Evolutionary conservation across 164 flowering plant genomes (phyloP), one percentile per base, ranked within the genome.

Genomic region (grape (Vitis vinifera)): DNA sequence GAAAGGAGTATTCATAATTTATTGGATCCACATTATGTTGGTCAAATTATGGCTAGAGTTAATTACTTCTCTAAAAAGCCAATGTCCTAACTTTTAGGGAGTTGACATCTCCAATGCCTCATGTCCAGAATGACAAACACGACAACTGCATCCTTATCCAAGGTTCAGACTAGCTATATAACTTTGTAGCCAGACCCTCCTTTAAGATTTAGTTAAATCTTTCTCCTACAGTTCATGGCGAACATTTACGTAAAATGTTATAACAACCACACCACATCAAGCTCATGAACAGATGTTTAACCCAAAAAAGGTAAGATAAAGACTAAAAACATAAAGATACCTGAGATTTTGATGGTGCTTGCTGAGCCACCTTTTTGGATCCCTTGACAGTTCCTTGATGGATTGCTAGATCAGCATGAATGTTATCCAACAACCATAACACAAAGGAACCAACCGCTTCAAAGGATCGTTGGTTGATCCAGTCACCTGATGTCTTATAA

Each of bases 401-500:
- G 50, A 15, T 63, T 10, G 74, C 77, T 44, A 81, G 55, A 71
- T 85, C 88, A 62, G 77, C 67, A 44, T 80, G 70, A 59, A 85
- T 79, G 71, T 71, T 68, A n/a, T 79, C 88, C 49, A 82, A 60
- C 31, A 76, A 73, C 84, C 83, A 82, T 31, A 77, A 17, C 8
- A 80, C 81, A 74, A 85, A 80, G 15, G 80, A 63, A 44, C 68
- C 80, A 67, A 85, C 78, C 1, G 84, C 81, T 13, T 82, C 84
- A 13, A 55, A 3, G 59, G 86, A 73, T 16, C 75, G 69, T 10
- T 77, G 69, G 62, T 51, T 67, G 16, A 85, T 55, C 88, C 88
- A 85, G 30, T 85, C 86, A 69, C 59, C 74, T 29, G 88, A 80
- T 16, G 79, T 79, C 80, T 76, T 85, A 52, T 79, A 85, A 59